Conservation (phyloP, 2,329 filamentous ascomycete species). For the Apiospora hydei region DNA sequence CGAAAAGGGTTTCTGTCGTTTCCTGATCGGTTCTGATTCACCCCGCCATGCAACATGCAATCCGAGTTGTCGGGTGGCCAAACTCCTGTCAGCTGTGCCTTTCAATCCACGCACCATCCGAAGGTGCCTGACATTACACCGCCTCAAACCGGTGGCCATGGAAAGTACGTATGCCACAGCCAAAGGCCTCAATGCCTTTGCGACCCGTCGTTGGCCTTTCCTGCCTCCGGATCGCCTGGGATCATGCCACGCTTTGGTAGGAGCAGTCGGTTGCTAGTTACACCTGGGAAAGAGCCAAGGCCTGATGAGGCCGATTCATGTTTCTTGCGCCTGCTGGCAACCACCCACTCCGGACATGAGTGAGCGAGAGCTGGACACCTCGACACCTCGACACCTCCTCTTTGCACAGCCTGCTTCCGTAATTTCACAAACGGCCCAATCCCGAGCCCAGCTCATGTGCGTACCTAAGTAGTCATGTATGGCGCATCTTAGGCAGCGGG, state of each 20-base stretch:
- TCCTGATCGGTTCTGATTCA: not conserved
- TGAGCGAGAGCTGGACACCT: not conserved
- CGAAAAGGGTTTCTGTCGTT: not conserved
- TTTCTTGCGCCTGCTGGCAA: not conserved
- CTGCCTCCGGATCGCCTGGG: not conserved
- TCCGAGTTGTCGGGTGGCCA: not conserved
- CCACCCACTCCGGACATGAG: not conserved
- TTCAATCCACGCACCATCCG: not conserved
- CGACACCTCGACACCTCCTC: not conserved
- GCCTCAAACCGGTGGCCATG: not conserved
- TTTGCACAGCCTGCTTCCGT: slow-evolving; percentile 7
- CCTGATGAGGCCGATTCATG: slow-evolving; percentile 1
- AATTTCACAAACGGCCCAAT: not conserved
- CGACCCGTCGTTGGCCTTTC: not conserved
- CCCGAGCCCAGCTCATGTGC: not conserved
- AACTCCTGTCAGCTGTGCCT: not conserved
- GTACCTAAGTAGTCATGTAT: not conserved
- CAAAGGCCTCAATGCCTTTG: not conserved
- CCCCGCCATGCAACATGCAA: not conserved
- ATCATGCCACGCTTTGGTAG: not conserved
- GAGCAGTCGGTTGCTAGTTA: no score
- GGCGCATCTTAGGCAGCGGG: slow-evolving; percentile 1
- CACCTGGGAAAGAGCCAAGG: not conserved
- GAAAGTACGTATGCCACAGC: not conserved
- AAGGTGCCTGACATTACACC: not conserved